Percentiles rank a stretch among this genome's conserved stretches.
These are phyloP conservation scores for Mortierella claussenii DNA, from an alignment of 192 early-diverging fungal species.

Conservation along the genomic window DNA sequence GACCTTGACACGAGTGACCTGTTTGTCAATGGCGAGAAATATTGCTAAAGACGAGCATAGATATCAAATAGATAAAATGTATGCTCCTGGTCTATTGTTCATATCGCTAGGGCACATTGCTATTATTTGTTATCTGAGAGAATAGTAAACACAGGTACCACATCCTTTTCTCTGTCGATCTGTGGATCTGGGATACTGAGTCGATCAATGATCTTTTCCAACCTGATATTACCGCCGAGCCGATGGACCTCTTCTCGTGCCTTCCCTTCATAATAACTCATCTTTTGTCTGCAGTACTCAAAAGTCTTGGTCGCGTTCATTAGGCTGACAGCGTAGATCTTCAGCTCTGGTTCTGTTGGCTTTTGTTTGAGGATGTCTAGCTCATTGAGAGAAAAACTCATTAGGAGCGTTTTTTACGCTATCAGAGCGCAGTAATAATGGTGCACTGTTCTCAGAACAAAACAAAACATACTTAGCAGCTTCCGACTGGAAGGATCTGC, in stretches of 20 bases:
- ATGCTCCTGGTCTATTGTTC: too few species aligned
- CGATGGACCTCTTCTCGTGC: slow-evolving; percentile 70
- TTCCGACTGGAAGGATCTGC: slow-evolving; percentile 67
- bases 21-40: slow-evolving; percentile 11
- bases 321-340: slow-evolving; percentile 85
- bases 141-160: slow-evolving; percentile 10
- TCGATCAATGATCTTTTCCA: slow-evolving; percentile 72
- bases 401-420: too few species aligned
- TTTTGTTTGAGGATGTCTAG: slow-evolving; percentile 89
- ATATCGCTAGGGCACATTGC: too few species aligned
- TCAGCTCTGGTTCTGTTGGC: slow-evolving; percentile 83
- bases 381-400: neutral
- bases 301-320: slow-evolving; percentile 85
- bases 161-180: slow-evolving; percentile 14
- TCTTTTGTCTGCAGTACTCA: slow-evolving; percentile 76
- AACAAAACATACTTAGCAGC: slow-evolving; percentile 70
- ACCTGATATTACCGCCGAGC: slow-evolving; percentile 81
- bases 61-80: slow-evolving; percentile 1
- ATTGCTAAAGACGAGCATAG: slow-evolving; percentile 2
- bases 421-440: too few species aligned
- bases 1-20: slow-evolving; percentile 2
- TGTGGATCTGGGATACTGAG: slow-evolving; percentile 50
- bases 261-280: slow-evolving; percentile 71
- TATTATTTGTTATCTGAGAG: neutral
- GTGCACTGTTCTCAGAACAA: too few species aligned